A percentile compares a stretch with the other conserved stretches of the same genome.
phyloP scores from a whole-genome alignment of 495 filamentous ascomycete species.

The Beverwykella pulmonaria region DNA sequence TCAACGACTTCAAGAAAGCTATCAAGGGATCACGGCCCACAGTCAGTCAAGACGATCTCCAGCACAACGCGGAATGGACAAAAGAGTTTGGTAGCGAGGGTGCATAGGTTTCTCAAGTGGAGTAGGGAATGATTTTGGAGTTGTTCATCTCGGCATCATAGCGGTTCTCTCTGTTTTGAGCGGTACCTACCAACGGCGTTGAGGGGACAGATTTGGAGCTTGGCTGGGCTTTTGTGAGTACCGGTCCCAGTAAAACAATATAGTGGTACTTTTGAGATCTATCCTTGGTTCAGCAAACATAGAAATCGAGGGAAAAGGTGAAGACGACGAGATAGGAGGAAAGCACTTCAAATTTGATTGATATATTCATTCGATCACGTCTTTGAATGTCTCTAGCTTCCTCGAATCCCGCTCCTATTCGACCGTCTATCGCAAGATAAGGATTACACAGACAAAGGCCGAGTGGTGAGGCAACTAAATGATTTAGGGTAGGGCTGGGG shows the following conservation, averaged over 20 bases:
- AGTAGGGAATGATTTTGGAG: not conserved
- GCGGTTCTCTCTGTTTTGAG: conserved; percentile 7
- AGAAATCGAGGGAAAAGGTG: too few species aligned
- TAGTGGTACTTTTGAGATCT: not conserved
- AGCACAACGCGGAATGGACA: conserved; percentile 89
- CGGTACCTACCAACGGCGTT: not conserved
- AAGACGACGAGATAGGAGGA: too few species aligned
- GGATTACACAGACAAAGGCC: too few species aligned
- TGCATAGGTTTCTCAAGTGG: conserved; percentile 40
- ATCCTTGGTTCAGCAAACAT: not conserved
- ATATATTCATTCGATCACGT: too few species aligned
- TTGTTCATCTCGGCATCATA: not conserved
- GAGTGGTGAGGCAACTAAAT: too few species aligned
- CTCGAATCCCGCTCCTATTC: too few species aligned
- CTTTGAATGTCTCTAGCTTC: too few species aligned
- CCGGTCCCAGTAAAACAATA: not conserved
- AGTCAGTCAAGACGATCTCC: conserved; percentile 81
- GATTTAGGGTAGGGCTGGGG: not conserved
- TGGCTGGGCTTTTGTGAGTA: not conserved
- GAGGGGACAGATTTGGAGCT: not conserved
- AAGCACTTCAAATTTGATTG: too few species aligned
- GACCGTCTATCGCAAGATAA: too few species aligned
- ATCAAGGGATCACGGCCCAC: conserved; percentile 86
- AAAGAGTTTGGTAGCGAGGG: conserved; percentile 96
- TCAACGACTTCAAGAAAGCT: conserved; percentile 94